phyloP scores from a whole-genome alignment of 1,284 basidiomycete genomes.

The Ustilago crameri region DNA sequence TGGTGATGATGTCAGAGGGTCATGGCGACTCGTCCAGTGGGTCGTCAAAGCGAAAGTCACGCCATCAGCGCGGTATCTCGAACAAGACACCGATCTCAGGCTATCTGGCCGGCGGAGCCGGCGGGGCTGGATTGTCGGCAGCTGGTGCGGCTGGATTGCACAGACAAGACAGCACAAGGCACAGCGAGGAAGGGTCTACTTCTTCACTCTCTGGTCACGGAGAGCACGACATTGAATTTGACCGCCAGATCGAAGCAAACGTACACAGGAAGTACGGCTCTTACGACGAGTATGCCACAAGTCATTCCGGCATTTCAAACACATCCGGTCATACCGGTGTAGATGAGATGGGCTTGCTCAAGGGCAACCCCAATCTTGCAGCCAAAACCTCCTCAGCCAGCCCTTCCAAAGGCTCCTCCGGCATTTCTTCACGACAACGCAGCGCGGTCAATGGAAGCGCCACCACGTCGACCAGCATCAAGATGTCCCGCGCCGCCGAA shows the following conservation, averaged over 20 bases:
- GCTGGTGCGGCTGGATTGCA: slow-evolving; percentile 19
- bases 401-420: slow-evolving; percentile 4
- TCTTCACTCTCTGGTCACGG: slow-evolving; percentile 13
- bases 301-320: slow-evolving; percentile 21
- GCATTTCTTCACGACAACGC: slow-evolving; percentile 7
- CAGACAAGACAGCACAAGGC: slow-evolving; percentile 6
- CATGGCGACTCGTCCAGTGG: slow-evolving; percentile 15
- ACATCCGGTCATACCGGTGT: slow-evolving; percentile 7
- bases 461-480: slow-evolving; percentile 22
- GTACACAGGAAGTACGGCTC: slow-evolving; percentile 56
- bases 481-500: slow-evolving; percentile 49
- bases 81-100: slow-evolving; percentile 64
- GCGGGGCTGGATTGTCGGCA: slow-evolving; percentile 20
- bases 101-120: slow-evolving; percentile 32
- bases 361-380: background rate
- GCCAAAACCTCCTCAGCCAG: no score
- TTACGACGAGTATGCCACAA: slow-evolving; percentile 20
- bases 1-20: slow-evolving; percentile 42
- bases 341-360: slow-evolving; percentile 34
- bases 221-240: slow-evolving; percentile 52
- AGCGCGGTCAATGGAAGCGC: slow-evolving; percentile 9
- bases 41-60: slow-evolving; percentile 24
- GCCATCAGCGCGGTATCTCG: slow-evolving; percentile 56
- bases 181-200: slow-evolving; percentile 19
- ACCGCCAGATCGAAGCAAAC: slow-evolving; percentile 57